Evolutionary conservation across 1,284 basidiomycete species (phyloP).

Genomic region (Volvariella surrecta): DNA sequence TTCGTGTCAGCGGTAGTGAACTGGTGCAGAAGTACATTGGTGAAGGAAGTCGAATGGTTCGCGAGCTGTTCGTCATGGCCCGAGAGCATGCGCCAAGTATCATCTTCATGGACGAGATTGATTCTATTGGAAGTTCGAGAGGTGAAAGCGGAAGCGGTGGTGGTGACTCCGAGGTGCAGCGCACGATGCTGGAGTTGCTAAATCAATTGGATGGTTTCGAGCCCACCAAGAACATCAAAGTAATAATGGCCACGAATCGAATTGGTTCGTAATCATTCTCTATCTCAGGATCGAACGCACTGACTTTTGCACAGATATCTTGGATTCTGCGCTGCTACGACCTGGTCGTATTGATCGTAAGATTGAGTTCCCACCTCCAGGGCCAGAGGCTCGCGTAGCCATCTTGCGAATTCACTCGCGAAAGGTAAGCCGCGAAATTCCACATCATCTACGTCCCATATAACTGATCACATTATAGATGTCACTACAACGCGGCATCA

Average conservation of each 20-base stretch:
- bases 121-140: slow-evolving; percentile 92
- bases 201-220: slow-evolving; percentile 99
- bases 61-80: slow-evolving; percentile 98
- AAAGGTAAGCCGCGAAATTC: slow-evolving; percentile 50
- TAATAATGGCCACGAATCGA: slow-evolving; percentile 99
- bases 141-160: slow-evolving; percentile 86
- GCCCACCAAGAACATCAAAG: slow-evolving; percentile 97
- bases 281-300: neutral
- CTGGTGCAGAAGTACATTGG: slow-evolving; percentile 99
- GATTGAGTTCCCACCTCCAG: slow-evolving; percentile 98
- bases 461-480: slow-evolving; percentile 45
- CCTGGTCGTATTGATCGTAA: slow-evolving; percentile 98
- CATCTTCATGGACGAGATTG: slow-evolving; percentile 99
- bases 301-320: slow-evolving; percentile 58
- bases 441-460: slow-evolving; percentile 1
- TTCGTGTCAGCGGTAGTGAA: slow-evolving; percentile 92
- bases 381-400: slow-evolving; percentile 44
- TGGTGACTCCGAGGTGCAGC: slow-evolving; percentile 95
- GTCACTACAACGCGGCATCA: slow-evolving; percentile 97
- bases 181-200: slow-evolving; percentile 95
- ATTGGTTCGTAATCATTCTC: slow-evolving; percentile 51
- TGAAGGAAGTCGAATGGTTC: slow-evolving; percentile 93
- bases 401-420: slow-evolving; percentile 81
- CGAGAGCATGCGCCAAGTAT: slow-evolving; percentile 98
- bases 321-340: slow-evolving; percentile 90